Evolutionary conservation across 2,329 filamentous ascomycete genomes (phyloP).

Genomic region (Nakataea oryzae): DNA sequence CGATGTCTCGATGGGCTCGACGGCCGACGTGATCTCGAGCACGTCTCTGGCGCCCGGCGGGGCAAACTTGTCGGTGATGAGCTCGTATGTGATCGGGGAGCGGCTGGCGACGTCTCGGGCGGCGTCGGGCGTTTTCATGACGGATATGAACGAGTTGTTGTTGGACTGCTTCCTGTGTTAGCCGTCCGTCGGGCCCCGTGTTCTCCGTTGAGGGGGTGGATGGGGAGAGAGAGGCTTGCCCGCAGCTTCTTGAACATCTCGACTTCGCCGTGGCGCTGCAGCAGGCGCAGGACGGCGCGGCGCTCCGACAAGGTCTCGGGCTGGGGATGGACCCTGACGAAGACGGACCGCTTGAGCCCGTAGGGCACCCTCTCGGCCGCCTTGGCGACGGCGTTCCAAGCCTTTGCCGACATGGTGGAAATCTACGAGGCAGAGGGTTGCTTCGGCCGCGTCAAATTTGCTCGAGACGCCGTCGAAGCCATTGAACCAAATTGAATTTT

Average conservation of each 20-base stretch:
- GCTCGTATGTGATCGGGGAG: slow-evolving; percentile 37
- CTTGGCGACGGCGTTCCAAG: background rate
- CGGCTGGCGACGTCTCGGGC: slow-evolving; percentile 27
- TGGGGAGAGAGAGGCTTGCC: slow-evolving; percentile 14
- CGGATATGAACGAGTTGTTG: slow-evolving; percentile 36
- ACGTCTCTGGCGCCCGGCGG: slow-evolving; percentile 9
- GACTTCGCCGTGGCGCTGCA: slow-evolving; percentile 37
- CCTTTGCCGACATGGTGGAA: background rate
- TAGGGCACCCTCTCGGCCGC: background rate
- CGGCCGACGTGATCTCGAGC: slow-evolving; percentile 8
- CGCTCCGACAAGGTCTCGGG: slow-evolving; percentile 43
- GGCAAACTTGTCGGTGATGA: slow-evolving; percentile 19
- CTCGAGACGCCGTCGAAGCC: too few species aligned
- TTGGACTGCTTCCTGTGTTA: background rate
- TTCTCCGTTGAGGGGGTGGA: too few species aligned
- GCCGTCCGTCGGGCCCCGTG: too few species aligned
- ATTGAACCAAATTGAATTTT: too few species aligned
- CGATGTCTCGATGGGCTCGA: slow-evolving; percentile 9
- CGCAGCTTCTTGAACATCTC: slow-evolving; percentile 41
- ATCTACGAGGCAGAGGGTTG: background rate
- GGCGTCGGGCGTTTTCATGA: slow-evolving; percentile 29
- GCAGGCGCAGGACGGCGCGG: slow-evolving; percentile 39
- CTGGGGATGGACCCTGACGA: slow-evolving; percentile 38
- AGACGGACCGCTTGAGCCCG: slow-evolving; percentile 21
- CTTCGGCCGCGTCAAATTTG: too few species aligned